Percentiles rank a stretch among this genome's conserved stretches.
Evolutionary conservation across 2,329 filamentous ascomycete species (phyloP).

Genomic region (Scolecobasidium constrictum): DNA sequence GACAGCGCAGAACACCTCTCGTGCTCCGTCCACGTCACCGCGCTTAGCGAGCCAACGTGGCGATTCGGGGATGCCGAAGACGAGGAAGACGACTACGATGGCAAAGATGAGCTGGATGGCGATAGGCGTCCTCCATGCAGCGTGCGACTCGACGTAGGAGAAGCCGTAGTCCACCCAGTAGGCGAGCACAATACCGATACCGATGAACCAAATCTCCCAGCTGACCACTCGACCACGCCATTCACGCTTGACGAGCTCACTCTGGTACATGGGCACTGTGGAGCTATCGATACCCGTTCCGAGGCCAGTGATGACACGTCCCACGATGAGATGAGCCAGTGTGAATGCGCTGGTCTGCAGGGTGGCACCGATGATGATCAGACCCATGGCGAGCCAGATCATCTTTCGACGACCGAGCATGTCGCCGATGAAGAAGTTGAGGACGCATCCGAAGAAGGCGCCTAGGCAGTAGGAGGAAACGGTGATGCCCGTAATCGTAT

Average conservation of each 20-base stretch:
- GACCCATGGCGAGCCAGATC: background rate
- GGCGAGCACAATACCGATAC: conserved; percentile 25
- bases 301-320: conserved; percentile 36
- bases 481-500: no score
- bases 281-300: conserved; percentile 25
- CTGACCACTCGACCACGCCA: conserved; percentile 33
- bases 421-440: conserved; percentile 22
- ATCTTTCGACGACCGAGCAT: conserved; percentile 1
- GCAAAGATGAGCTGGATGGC: conserved; percentile 24
- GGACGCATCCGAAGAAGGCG: conserved; percentile 31
- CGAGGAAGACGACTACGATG: conserved; percentile 17
- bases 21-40: conserved; percentile 19
- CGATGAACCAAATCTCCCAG: conserved; percentile 29
- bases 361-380: conserved; percentile 4
- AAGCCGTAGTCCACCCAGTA: conserved; percentile 24
- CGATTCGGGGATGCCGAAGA: conserved; percentile 20
- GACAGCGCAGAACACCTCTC: conserved; percentile 21
- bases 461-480: conserved; percentile 36
- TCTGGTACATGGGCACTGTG: conserved; percentile 31
- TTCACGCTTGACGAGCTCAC: conserved; percentile 33
- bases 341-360: conserved; percentile 13
- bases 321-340: conserved; percentile 35
- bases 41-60: conserved; percentile 20
- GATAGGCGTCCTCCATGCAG: conserved; percentile 22
- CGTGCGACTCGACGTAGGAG: conserved; percentile 17